Evolutionary conservation across 2,329 filamentous ascomycete genomes (phyloP), one percentile per base, ranked within the genome.

Genomic region (Samsoniella hepiali): DNA sequence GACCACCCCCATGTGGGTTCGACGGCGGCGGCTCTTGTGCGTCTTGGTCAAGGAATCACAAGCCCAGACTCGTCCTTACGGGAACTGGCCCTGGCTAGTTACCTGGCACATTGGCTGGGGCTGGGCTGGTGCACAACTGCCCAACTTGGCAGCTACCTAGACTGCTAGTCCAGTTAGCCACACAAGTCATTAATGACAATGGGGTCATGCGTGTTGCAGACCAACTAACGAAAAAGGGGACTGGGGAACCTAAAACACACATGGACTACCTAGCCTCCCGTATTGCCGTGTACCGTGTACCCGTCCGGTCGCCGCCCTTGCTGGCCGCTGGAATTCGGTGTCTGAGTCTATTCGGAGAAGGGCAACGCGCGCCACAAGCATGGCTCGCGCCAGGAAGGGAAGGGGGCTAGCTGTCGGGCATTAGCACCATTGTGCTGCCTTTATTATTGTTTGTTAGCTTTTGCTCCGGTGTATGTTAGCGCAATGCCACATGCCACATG

Each of bases 111-210:
- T 53, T 53, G 60, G 59, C 40, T 53, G 45, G 54, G 47, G 47
- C 31, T 29, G 31, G 31, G 44, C 57, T 47, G 54, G 32, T 60
- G 49, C 38, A 51, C 61, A 29, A 63, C 61, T 63, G 47, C 61
- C 61, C 61, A 54, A 63, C 61, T 63, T 54, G 61, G 54, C 54
- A 58, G 61, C 55, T 58, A 63, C 54, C 10, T 51, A 36, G 61
- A 63, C 27, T 36, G 47, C 38, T 63, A 63, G 55, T 40, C 34
- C 38, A 22, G 29, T 53, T 45, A 58, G 54, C 61, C 54, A 54
- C 55, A 34, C 22, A 32, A 42, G 61, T 63, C 61, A 57, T 45
- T 51, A 44, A 63, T 45, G 61, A 58, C 47, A 63, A 63, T 58
- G 61, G 53, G 45, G 54, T 42, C 54, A 51, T 62, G 42, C 53